Conservation (phyloP, 805 yeast species). For the Kodamaea hsintzibuensis region DNA sequence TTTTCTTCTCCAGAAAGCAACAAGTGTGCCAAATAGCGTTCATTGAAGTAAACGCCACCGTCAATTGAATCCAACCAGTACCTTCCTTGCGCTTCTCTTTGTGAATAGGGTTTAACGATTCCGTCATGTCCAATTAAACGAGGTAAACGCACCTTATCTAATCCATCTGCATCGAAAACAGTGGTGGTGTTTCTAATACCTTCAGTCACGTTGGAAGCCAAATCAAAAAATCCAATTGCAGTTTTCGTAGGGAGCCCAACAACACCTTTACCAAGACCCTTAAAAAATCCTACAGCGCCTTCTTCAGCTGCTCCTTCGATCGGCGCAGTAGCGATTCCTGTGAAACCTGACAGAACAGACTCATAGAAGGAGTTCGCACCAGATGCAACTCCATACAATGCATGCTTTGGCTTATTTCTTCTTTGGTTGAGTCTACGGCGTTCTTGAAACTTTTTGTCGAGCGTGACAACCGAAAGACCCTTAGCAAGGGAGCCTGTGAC, state of each 20-base stretch:
- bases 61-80: slow-evolving; percentile 82
- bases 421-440: slow-evolving; percentile 72
- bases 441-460: slow-evolving; percentile 84
- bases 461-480: slow-evolving; percentile 86
- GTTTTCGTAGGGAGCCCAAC: slow-evolving; percentile 96
- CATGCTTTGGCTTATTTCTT: slow-evolving; percentile 80
- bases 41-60: slow-evolving; percentile 75
- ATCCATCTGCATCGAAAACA: slow-evolving; percentile 75
- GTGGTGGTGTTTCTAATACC: slow-evolving; percentile 93
- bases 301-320: slow-evolving; percentile 84
- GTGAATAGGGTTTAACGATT: slow-evolving; percentile 70
- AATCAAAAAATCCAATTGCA: slow-evolving; percentile 90
- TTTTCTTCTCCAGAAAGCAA: slow-evolving; percentile 78
- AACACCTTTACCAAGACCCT: slow-evolving; percentile 92
- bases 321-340: slow-evolving; percentile 91
- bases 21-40: slow-evolving; percentile 82
- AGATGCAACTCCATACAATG: slow-evolving; percentile 75
- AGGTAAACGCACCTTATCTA: slow-evolving; percentile 81
- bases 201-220: slow-evolving; percentile 90
- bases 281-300: slow-evolving; percentile 90
- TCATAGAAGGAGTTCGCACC: slow-evolving; percentile 91
- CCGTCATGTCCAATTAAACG: slow-evolving; percentile 71
- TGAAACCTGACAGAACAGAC: slow-evolving; percentile 81
- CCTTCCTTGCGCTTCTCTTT: slow-evolving; percentile 91
- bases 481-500: slow-evolving; percentile 93